A percentile compares a stretch with the other conserved stretches of the same genome.
Conservation (phyloP, 1,284 basidiomycete species). For the Naganishia liquefaciens region DNA sequence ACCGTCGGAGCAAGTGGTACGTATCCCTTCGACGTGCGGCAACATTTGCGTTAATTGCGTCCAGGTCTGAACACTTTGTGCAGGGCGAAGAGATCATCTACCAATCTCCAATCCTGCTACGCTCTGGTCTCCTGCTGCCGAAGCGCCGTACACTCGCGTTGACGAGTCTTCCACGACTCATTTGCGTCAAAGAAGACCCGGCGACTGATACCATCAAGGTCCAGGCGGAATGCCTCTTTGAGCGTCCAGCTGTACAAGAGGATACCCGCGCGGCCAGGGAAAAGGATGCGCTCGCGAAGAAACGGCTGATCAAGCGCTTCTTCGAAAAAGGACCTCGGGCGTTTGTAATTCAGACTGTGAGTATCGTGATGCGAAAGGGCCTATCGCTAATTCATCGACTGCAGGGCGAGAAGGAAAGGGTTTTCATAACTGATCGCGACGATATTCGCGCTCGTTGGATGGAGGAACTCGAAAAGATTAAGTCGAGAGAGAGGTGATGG, state of each 20-base stretch:
- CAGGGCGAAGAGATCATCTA: slow-evolving; percentile 52
- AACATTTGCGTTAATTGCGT: slow-evolving; percentile 17
- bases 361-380: slow-evolving; percentile 28
- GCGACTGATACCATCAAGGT: slow-evolving; percentile 48
- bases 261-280: neutral
- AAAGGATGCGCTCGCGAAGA: slow-evolving; percentile 23
- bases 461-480: slow-evolving; percentile 38
- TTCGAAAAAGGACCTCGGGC: slow-evolving; percentile 46
- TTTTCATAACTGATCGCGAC: slow-evolving; percentile 41
- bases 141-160: slow-evolving; percentile 57
- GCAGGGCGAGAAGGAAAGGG: slow-evolving; percentile 36
- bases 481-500: neutral
- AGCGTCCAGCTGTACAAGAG: slow-evolving; percentile 1
- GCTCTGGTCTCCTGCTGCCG: slow-evolving; percentile 48
- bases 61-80: slow-evolving; percentile 41
- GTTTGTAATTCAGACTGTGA: slow-evolving; percentile 50
- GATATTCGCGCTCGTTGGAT: slow-evolving; percentile 47
- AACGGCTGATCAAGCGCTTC: slow-evolving; percentile 41
- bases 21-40: neutral
- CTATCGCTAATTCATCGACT: neutral
- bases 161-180: slow-evolving; percentile 58
- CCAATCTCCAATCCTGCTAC: slow-evolving; percentile 49
- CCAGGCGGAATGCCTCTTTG: slow-evolving; percentile 56
- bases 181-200: slow-evolving; percentile 54
- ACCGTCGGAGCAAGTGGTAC: slow-evolving; percentile 25